Evolutionary conservation across 2,329 filamentous ascomycete genomes (phyloP).

Genomic region (Incumbomyces lentus): DNA sequence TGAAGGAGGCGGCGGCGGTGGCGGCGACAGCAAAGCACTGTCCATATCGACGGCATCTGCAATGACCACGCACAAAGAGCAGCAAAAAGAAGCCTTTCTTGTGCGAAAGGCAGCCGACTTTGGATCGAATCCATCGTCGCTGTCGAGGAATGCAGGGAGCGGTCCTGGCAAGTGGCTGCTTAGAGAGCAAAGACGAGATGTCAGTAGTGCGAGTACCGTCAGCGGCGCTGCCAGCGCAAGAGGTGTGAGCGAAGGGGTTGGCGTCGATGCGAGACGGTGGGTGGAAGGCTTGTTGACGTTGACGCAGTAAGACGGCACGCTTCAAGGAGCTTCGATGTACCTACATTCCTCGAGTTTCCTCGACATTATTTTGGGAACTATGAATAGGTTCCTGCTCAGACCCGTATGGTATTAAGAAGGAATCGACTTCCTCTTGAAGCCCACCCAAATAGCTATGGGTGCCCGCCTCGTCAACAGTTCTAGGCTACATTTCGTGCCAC

Average conservation of each 20-base stretch:
- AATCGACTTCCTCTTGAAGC: too few species aligned
- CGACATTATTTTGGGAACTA: too few species aligned
- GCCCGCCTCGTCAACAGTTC: too few species aligned
- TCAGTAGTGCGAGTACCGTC: slow-evolving; percentile 18
- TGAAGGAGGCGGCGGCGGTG: background rate
- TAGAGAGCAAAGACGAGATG: slow-evolving; percentile 21
- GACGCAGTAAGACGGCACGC: slow-evolving; percentile 27
- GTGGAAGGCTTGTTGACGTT: slow-evolving; percentile 36
- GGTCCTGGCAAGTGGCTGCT: slow-evolving; percentile 21
- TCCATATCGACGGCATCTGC: background rate
- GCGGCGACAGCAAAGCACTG: background rate
- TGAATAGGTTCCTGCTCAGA: too few species aligned
- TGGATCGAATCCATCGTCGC: slow-evolving; percentile 20
- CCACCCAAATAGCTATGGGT: too few species aligned
- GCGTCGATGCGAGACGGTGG: slow-evolving; percentile 37
- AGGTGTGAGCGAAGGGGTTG: slow-evolving; percentile 31
- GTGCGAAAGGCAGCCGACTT: slow-evolving; percentile 36
- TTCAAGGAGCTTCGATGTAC: background rate
- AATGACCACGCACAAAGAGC: background rate
- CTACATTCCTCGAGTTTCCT: too few species aligned
- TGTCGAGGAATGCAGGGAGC: slow-evolving; percentile 20
- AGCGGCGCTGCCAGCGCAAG: slow-evolving; percentile 12
- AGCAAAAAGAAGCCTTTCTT: slow-evolving; percentile 34
- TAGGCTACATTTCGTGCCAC: too few species aligned
- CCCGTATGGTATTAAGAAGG: too few species aligned